Evolutionary conservation across 306 rosid species (phyloP), one percentile per base, ranked within the genome.

Genomic region (Cucumis cinereus): DNA sequence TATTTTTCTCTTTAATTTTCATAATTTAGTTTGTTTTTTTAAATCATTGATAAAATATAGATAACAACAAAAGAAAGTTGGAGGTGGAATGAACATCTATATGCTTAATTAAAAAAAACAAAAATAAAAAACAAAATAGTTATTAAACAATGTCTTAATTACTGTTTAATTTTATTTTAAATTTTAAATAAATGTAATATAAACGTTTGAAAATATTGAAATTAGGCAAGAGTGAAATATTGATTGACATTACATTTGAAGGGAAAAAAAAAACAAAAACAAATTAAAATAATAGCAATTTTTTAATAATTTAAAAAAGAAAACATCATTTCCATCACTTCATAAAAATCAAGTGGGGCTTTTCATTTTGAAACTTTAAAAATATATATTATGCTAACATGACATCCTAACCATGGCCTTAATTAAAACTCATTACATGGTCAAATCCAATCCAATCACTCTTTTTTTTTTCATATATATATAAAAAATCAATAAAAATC

Each of bases 351-450:
- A 63, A 63, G 72, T 64, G 50, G 72, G 49, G 9, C 72, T 64
- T 30, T 30, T 38, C 30, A 64, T 64, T 64, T 17, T 17, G 2
- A 66, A 66, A 20, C 33, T 66, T 67, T 19, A 40, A 67, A 66
- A 20, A 20, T 67, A 67, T 40, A 40, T 40, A 56, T 54, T 4
- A 17, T 38, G 24, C n/a, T 30, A 67, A 67, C 35, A 8, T 67
- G 73, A 67, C 73, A 67, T 67, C 73, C 54, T 22, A 67, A 41
- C 73, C n/a, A 36, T 38, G 72, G 26, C 50, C 8, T 64, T 64
- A 41, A 41, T 45, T 36, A 36, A 64, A 36, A 36, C 40, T 38
- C 30, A 64, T 64, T 64, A 10, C 49, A 10, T 13, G 45, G 72
- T 64, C 50, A 67, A 40, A 67, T 20, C 13, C 73, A 67, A 4